These are phyloP conservation scores for Zygotorulaspora sp. DNA, from an alignment of 805 yeast species.

Conservation along the genomic window DNA sequence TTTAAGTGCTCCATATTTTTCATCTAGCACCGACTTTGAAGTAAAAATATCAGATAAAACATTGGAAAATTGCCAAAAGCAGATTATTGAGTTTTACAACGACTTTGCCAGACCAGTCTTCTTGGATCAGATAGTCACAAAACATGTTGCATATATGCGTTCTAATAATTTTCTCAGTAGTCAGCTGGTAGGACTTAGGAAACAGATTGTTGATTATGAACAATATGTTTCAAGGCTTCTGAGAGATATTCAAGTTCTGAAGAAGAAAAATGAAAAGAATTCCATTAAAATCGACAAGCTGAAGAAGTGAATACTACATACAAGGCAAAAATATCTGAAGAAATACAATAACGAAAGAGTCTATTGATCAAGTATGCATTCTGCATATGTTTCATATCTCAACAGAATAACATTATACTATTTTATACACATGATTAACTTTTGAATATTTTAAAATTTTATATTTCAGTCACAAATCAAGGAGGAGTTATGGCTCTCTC, in stretches of 20 bases:
- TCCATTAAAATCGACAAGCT: too few relatives aligned
- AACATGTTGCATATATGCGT: conserved; percentile 22
- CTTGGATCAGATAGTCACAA: conserved; percentile 23
- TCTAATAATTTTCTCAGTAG: conserved; percentile 24
- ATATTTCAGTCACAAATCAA: too few relatives aligned
- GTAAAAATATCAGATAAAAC: conserved; percentile 5
- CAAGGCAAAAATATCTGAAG: conserved; percentile 4
- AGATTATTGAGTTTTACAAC: conserved; percentile 16
- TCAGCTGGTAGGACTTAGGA: conserved; percentile 20
- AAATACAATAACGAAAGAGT: conserved; percentile 2
- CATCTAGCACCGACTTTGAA: conserved; percentile 1
- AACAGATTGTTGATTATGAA: conserved; percentile 17
- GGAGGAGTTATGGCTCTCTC: too few relatives aligned
- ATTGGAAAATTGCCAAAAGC: conserved; percentile 11
- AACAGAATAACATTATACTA: too few relatives aligned
- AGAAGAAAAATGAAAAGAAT: conserved; percentile 6
- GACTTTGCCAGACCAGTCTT: conserved; percentile 22
- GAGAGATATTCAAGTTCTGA: conserved; percentile 10
- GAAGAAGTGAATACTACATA: conserved; percentile 4
- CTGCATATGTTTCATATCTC: too few relatives aligned
- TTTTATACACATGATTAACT: too few relatives aligned
- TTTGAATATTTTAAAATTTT: too few relatives aligned
- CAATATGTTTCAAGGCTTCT: conserved; percentile 14
- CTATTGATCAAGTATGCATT: too few relatives aligned
- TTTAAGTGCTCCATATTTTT: conserved; percentile 9